These are phyloP conservation scores for Apium graveolens DNA, from an alignment of 129 eudicot species.

Conservation along the genomic window DNA sequence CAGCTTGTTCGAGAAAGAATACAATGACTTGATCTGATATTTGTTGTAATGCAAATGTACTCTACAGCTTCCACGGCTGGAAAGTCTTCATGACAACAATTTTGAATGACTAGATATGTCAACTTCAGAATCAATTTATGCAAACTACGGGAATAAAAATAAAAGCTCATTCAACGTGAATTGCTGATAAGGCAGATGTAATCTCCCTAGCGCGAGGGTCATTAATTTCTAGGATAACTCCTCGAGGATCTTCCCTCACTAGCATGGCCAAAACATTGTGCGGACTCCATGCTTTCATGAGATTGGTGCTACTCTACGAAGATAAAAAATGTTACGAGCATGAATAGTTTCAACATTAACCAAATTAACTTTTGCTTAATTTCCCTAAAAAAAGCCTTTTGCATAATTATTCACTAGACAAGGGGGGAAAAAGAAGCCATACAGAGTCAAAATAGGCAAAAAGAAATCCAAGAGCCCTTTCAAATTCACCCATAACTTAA, in stretches of 20 bases:
- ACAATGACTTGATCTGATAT: constrained; percentile 1
- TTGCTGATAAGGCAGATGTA: constrained; percentile 46
- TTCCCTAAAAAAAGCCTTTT: no score
- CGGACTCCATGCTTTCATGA: constrained; percentile 64
- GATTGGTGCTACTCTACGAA: constrained; percentile 32
- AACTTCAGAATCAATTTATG: background rate
- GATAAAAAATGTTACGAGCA: no score
- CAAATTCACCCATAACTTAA: background rate
- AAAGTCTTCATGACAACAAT: background rate
- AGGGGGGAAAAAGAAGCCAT: no score
- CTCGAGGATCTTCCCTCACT: constrained; percentile 87
- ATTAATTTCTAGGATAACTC: constrained; percentile 58
- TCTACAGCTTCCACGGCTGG: background rate
- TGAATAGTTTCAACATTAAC: no score
- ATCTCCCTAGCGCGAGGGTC: constrained; percentile 67
- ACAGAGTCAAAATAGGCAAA: background rate
- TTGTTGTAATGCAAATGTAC: background rate
- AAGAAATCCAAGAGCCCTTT: background rate
- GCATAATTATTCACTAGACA: background rate
- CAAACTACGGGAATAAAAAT: background rate
- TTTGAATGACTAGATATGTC: background rate
- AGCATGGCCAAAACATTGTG: constrained; percentile 80
- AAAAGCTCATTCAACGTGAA: constrained; percentile 33
- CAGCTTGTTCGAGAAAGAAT: background rate
- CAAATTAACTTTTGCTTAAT: no score